Percentiles rank a stretch among this genome's conserved stretches.
phyloP scores from a whole-genome alignment of 2,329 filamentous ascomycete species.

The Cordyceps cateniannulata region DNA sequence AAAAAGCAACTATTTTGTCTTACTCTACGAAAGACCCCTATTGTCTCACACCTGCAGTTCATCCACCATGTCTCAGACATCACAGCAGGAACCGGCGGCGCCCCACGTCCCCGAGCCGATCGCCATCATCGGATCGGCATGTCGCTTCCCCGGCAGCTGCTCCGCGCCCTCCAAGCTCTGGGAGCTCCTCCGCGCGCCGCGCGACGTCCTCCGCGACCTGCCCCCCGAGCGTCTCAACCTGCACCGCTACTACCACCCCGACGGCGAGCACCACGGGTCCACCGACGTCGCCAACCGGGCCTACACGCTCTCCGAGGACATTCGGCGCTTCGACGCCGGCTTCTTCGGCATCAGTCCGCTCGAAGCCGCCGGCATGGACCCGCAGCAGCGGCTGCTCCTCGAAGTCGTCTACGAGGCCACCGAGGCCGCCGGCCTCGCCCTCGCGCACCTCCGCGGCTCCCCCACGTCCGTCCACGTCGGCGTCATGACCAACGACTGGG shows the following conservation, averaged over 20 bases:
- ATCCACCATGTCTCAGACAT: not conserved
- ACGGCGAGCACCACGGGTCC: slow-evolving; percentile 16
- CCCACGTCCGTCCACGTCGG: slow-evolving; percentile 18
- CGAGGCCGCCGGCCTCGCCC: slow-evolving; percentile 11
- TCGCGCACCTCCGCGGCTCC: slow-evolving; percentile 6
- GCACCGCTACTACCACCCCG: not conserved
- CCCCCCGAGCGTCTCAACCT: not conserved
- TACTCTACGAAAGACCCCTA: not conserved
- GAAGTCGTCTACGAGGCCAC: slow-evolving; percentile 28
- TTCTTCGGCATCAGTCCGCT: slow-evolving; percentile 40
- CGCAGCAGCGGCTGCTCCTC: slow-evolving; percentile 23
- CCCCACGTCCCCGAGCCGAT: slow-evolving; percentile 26
- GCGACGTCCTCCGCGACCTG: slow-evolving; percentile 16
- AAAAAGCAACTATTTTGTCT: not conserved
- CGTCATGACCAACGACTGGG: slow-evolving; percentile 23
- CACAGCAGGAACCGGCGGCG: not conserved
- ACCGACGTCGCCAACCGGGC: not conserved
- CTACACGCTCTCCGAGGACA: slow-evolving; percentile 1
- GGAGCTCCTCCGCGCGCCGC: slow-evolving; percentile 25
- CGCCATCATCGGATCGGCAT: slow-evolving; percentile 33
- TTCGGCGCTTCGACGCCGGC: slow-evolving; percentile 33
- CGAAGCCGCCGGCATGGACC: slow-evolving; percentile 32
- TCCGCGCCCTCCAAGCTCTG: slow-evolving; percentile 29
- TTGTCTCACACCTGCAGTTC: not conserved
- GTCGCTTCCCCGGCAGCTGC: slow-evolving; percentile 31